A percentile compares a stretch with the other conserved stretches of the same genome.
Evolutionary conservation across 345 rosid species (phyloP).

Genomic region (Lagerstroemia speciosa): DNA sequence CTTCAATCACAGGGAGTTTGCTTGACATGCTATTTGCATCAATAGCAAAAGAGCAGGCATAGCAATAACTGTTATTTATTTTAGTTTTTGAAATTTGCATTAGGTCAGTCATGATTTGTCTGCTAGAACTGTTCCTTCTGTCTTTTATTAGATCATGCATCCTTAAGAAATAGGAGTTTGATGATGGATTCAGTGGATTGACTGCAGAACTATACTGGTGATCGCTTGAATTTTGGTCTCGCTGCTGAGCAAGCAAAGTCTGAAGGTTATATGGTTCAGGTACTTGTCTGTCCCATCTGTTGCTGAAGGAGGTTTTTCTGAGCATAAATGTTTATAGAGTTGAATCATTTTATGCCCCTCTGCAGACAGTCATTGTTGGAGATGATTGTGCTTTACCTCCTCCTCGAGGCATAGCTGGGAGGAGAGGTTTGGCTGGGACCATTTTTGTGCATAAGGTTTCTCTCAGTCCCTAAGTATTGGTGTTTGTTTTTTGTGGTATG

Average conservation of each 20-base stretch:
- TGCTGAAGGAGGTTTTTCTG: neutral
- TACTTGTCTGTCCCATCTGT: slow-evolving; percentile 14
- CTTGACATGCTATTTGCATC: neutral
- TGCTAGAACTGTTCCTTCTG: neutral
- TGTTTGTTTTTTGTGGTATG: neutral
- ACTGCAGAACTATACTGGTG: slow-evolving; percentile 86
- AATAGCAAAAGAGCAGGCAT: neutral
- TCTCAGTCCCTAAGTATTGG: neutral
- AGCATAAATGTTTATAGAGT: neutral
- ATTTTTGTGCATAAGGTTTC: slow-evolving; percentile 73
- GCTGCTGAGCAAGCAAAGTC: slow-evolving; percentile 98
- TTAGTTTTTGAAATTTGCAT: neutral
- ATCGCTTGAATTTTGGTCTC: slow-evolving; percentile 93
- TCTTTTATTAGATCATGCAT: neutral
- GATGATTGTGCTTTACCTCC: slow-evolving; percentile 98
- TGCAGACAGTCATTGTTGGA: slow-evolving; percentile 87
- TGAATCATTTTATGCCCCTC: slow-evolving; percentile 7
- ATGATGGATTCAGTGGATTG: slow-evolving; percentile 12
- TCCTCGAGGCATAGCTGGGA: slow-evolving; percentile 73
- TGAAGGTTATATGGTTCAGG: slow-evolving; percentile 92
- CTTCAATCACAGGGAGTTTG: neutral
- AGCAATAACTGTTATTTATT: neutral
- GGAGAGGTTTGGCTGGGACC: slow-evolving; percentile 98
- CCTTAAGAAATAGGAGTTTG: neutral
- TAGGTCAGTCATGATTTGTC: neutral